Evolutionary conservation across 2,329 filamentous ascomycete species (phyloP).

Genomic region (Shiraia bambusicola): DNA sequence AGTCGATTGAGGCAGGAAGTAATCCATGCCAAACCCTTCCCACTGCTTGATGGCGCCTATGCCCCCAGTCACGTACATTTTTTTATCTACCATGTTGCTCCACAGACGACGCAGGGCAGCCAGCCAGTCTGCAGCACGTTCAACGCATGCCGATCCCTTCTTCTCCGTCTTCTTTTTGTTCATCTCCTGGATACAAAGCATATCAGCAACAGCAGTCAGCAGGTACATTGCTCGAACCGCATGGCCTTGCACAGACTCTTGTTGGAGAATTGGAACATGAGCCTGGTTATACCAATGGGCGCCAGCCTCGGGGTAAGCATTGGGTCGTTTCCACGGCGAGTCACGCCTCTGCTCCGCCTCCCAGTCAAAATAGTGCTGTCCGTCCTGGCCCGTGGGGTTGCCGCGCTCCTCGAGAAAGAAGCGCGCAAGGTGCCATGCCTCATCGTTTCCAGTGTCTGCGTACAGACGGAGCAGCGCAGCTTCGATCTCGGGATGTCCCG

Average conservation of each 20-base stretch:
- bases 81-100: constrained; percentile 62
- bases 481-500: constrained; percentile 61
- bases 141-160: constrained; percentile 30
- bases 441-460: constrained; percentile 41
- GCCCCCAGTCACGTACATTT: constrained; percentile 65
- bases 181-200: constrained; percentile 40
- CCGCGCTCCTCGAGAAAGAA: constrained; percentile 63
- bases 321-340: constrained; percentile 49
- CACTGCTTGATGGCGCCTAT: constrained; percentile 60
- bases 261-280: constrained; percentile 57
- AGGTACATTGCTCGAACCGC: constrained; percentile 63
- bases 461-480: constrained; percentile 52
- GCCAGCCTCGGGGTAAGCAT: constrained; percentile 49
- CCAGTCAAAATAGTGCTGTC: constrained; percentile 57
- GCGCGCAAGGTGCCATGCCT: constrained; percentile 51
- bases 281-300: constrained; percentile 58
- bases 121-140: constrained; percentile 5
- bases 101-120: constrained; percentile 54
- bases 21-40: constrained; percentile 62
- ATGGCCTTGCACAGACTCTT: constrained; percentile 60
- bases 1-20: constrained; percentile 58
- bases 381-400: constrained; percentile 52
- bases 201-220: constrained; percentile 59
- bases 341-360: constrained; percentile 57
- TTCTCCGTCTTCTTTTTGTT: too few relatives aligned